Evolutionary conservation across 441 rosid genomes (phyloP), one percentile per base, ranked within the genome.

Genomic region (Raphanus hybrid): DNA sequence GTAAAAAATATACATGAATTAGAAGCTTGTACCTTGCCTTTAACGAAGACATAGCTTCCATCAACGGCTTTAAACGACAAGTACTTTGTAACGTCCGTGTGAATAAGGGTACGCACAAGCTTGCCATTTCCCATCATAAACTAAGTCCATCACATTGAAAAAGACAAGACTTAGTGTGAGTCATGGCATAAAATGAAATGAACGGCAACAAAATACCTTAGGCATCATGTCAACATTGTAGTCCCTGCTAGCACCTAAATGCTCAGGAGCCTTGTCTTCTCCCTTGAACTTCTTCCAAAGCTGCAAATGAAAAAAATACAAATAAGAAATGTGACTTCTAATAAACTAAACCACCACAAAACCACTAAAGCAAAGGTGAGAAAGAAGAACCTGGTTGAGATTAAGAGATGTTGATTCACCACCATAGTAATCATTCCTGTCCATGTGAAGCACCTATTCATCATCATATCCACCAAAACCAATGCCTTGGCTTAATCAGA

Each of bases 201-300:
- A 61, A 58, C 1, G 20, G 14, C 11, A 9, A 34, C 27, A 14
- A 0, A 11, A 0, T 15, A 66, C 84, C 90, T 90, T 88, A 9
- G 95, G 95, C 67, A 90, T 77, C 95, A 88, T 90, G 81, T 90
- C 95, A 65, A 86, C 92, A 78, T 90, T 88, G 77, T 82, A 88
- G 34, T 88, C 88, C 52, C 83, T 77, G 84, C 91, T 78, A 4
- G 83, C 69, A 8, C 89, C 89, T 71, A 86, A 75, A 27, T 64
- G 67, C 32, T 81, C 89, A 43, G 86, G 87, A 70, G 87, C 82
- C 65, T 70, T 77, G 70, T 83, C 87, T 55, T 78, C 83, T 57
- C 86, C 86, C 84, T 61, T 84, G 59, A 86, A 86, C 75, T 83
- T 84, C 75, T 86, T 85, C 85, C 87, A 86, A 59, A 29, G 34